Conservation (phyloP, 1,284 basidiomycete genomes). For the Rhodotorula sp. region DNA sequence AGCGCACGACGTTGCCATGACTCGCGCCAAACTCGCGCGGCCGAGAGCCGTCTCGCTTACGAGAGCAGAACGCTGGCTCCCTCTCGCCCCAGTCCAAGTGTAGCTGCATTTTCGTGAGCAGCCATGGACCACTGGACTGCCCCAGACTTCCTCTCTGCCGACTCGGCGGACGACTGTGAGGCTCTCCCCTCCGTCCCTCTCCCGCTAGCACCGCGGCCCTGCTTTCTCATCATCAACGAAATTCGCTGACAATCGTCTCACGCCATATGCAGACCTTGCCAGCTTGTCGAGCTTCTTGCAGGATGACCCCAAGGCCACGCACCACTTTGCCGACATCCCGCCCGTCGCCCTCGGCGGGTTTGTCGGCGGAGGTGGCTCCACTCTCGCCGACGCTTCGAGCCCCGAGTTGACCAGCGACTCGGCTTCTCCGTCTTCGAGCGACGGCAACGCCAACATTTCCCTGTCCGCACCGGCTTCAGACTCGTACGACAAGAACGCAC, state of each 20-base stretch:
- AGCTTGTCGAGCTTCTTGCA: slow-evolving; percentile 5
- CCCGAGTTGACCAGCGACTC: slow-evolving; percentile 25
- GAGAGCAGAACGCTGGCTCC: background rate
- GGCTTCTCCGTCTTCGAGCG: slow-evolving; percentile 17
- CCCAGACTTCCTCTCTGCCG: slow-evolving; percentile 11
- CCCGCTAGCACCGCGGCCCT: background rate
- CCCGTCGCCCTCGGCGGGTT: background rate
- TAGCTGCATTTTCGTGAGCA: background rate
- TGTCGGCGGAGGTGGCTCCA: background rate
- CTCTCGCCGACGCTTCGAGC: slow-evolving; percentile 7
- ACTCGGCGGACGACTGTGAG: slow-evolving; percentile 17
- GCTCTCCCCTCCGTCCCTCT: background rate
- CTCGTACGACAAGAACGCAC: background rate
- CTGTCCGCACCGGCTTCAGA: background rate
- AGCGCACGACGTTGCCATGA: no score
- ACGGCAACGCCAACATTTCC: background rate
- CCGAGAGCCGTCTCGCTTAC: no score
- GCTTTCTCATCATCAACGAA: no score
- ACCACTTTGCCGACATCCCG: background rate
- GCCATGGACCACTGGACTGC: slow-evolving; percentile 10
- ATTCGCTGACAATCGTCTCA: no score
- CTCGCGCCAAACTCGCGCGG: no score
- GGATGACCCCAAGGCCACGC: background rate
- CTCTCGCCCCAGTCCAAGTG: background rate
- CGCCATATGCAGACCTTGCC: slow-evolving; percentile 5